Evolutionary conservation across 106 monocot genomes (phyloP).

Genomic region (Allium fistulosum): DNA sequence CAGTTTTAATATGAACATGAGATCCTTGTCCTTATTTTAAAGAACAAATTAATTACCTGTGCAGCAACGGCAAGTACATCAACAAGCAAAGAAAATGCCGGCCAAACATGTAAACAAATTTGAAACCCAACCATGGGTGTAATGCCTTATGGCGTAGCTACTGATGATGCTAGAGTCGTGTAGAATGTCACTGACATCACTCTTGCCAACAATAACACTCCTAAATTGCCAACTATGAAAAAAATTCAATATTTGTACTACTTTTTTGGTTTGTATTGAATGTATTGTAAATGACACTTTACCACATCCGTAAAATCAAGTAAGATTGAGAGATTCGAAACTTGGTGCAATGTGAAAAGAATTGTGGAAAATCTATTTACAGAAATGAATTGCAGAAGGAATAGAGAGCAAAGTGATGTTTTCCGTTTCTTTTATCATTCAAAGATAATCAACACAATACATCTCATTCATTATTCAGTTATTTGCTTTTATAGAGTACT

Average conservation of each 20-base stretch:
- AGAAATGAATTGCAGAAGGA: too few relatives aligned
- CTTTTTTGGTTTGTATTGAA: neutral
- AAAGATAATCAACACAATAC: too few relatives aligned
- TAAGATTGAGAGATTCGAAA: slow-evolving; percentile 54
- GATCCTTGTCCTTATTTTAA: neutral
- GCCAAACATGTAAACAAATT: slow-evolving; percentile 81
- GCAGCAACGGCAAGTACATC: slow-evolving; percentile 95
- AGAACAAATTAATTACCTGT: slow-evolving; percentile 38
- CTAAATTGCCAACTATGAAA: slow-evolving; percentile 16
- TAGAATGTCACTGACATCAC: too few relatives aligned
- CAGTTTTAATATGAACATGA: neutral
- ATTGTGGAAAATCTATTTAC: too few relatives aligned
- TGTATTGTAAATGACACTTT: neutral
- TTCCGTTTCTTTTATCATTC: too few relatives aligned
- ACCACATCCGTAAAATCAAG: slow-evolving; percentile 45
- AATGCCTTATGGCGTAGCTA: slow-evolving; percentile 71
- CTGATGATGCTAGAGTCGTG: slow-evolving; percentile 67
- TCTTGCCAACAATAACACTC: slow-evolving; percentile 68
- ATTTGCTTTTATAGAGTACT: too few relatives aligned
- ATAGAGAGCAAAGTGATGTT: too few relatives aligned
- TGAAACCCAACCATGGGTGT: slow-evolving; percentile 84
- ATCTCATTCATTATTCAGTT: too few relatives aligned
- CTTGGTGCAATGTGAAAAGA: slow-evolving; percentile 56
- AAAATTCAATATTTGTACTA: too few relatives aligned
- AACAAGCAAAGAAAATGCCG: slow-evolving; percentile 79